phyloP scores from a whole-genome alignment of 495 filamentous ascomycete genomes.

The Bacidia gigantensis region DNA sequence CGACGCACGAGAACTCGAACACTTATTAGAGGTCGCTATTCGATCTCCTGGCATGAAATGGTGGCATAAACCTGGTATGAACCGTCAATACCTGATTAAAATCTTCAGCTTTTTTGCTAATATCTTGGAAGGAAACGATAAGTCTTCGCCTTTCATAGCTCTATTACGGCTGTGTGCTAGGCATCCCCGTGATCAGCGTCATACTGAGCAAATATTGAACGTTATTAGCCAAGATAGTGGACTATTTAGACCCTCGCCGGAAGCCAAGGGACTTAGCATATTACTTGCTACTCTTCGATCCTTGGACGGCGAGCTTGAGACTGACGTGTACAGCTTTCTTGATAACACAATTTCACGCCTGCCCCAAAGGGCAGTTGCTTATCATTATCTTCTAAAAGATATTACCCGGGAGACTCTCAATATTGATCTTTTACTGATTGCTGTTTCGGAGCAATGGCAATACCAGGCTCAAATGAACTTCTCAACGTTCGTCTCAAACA shows the following conservation, averaged over 20 bases:
- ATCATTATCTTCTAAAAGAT: constrained; percentile 48
- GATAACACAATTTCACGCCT: constrained; percentile 67
- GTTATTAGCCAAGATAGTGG: constrained; percentile 36
- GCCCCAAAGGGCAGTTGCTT: constrained; percentile 50
- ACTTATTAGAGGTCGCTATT: constrained; percentile 58
- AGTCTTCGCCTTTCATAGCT: constrained; percentile 50
- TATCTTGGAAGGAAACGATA: constrained; percentile 18
- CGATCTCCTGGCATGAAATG: constrained; percentile 70
- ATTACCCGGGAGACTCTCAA: constrained; percentile 5
- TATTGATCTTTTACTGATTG: constrained; percentile 43
- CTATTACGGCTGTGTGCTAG: constrained; percentile 34
- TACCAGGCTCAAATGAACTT: constrained; percentile 44
- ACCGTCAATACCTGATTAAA: background rate
- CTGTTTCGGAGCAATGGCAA: constrained; percentile 63
- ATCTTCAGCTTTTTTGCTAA: constrained; percentile 7
- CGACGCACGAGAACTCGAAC: constrained; percentile 57
- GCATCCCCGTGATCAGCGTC: constrained; percentile 15
- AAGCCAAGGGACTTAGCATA: constrained; percentile 35
- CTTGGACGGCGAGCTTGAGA: constrained; percentile 6
- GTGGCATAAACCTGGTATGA: constrained; percentile 52
- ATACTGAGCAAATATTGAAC: background rate
- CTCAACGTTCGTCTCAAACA: constrained; percentile 21
- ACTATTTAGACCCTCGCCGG: constrained; percentile 29
- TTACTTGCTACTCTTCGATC: constrained; percentile 33
- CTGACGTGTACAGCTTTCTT: constrained; percentile 46